These are phyloP conservation scores for Aspergillus amoenus DNA, from an alignment of 2,329 filamentous ascomycete genomes.

Conservation along the genomic window DNA sequence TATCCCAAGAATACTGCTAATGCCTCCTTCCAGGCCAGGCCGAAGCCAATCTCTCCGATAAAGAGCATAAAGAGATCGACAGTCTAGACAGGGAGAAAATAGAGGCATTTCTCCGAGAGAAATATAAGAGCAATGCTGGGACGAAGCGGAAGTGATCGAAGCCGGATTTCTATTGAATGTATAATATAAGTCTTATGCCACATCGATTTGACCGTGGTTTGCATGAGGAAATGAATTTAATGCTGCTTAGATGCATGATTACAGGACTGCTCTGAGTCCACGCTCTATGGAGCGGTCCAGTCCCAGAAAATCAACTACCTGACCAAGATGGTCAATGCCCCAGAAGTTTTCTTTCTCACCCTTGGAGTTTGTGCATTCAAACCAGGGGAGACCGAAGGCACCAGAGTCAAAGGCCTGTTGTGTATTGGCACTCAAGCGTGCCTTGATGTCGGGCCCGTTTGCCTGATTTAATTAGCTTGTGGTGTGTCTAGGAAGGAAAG, in stretches of 20 bases:
- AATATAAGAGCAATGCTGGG: conserved; percentile 25
- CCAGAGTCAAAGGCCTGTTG: conserved; percentile 53
- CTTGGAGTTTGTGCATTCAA: conserved; percentile 54
- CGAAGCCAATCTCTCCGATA: background rate
- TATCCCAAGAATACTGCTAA: background rate
- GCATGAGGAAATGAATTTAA: background rate
- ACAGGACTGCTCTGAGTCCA: conserved; percentile 32
- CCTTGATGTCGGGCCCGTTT: conserved; percentile 46
- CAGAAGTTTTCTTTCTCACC: conserved; percentile 58
- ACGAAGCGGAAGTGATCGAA: conserved; percentile 2
- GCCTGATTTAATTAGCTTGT: conserved; percentile 16
- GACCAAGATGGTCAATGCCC: conserved; percentile 61
- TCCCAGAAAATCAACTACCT: conserved; percentile 53
- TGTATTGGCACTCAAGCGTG: conserved; percentile 49
- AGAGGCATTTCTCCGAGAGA: conserved; percentile 33
- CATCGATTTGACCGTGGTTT: background rate
- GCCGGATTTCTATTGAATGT: background rate
- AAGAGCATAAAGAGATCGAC: conserved; percentile 27
- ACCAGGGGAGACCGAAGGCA: conserved; percentile 63
- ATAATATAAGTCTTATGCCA: background rate
- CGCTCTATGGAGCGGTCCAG: conserved; percentile 41
- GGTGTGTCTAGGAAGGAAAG: background rate
- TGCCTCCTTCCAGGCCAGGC: background rate
- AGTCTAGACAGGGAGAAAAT: conserved; percentile 30
- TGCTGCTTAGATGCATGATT: background rate